A percentile compares a stretch with the other conserved stretches of the same genome.
These are phyloP conservation scores for Candida mattraensis DNA, from an alignment of 805 yeast species.

Conservation along the genomic window DNA sequence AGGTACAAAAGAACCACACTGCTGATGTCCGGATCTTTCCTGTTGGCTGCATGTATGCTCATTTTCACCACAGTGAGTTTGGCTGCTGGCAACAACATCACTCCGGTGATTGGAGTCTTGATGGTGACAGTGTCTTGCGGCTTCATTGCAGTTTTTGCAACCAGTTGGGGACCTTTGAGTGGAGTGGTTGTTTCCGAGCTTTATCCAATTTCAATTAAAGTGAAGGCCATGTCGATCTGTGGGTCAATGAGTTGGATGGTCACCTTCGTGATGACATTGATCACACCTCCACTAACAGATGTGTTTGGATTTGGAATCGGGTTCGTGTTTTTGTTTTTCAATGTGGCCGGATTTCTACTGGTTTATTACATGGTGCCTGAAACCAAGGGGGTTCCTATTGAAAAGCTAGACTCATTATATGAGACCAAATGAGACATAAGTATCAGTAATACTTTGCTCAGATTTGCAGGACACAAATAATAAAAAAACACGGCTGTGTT, in stretches of 20 bases:
- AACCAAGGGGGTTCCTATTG: constrained; percentile 27
- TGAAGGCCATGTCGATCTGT: constrained; percentile 54
- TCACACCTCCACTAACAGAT: constrained; percentile 65
- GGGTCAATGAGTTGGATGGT: constrained; percentile 64
- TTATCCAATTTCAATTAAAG: constrained; percentile 60
- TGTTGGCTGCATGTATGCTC: constrained; percentile 53
- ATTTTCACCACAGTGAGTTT: constrained; percentile 59
- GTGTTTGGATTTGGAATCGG: constrained; percentile 68
- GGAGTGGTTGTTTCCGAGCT: constrained; percentile 64
- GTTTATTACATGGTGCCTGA: constrained; percentile 35
- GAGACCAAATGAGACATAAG: no score
- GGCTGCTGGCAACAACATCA: constrained; percentile 35
- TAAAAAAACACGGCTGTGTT: no score
- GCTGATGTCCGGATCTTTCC: constrained; percentile 47
- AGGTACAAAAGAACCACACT: constrained; percentile 47
- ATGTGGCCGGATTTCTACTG: constrained; percentile 24
- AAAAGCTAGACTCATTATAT: constrained; percentile 26
- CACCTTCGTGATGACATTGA: constrained; percentile 61
- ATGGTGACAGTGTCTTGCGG: constrained; percentile 55
- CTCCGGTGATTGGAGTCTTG: constrained; percentile 48
- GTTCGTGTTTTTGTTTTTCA: constrained; percentile 44
- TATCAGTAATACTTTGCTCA: not conserved
- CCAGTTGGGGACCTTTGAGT: constrained; percentile 76
- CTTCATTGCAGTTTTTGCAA: constrained; percentile 63
- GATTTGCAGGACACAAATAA: not conserved